Percentiles rank a stretch among this genome's conserved stretches.
Conservation (phyloP, 2,329 filamentous ascomycete genomes). For the Alternaria incomplexa region DNA sequence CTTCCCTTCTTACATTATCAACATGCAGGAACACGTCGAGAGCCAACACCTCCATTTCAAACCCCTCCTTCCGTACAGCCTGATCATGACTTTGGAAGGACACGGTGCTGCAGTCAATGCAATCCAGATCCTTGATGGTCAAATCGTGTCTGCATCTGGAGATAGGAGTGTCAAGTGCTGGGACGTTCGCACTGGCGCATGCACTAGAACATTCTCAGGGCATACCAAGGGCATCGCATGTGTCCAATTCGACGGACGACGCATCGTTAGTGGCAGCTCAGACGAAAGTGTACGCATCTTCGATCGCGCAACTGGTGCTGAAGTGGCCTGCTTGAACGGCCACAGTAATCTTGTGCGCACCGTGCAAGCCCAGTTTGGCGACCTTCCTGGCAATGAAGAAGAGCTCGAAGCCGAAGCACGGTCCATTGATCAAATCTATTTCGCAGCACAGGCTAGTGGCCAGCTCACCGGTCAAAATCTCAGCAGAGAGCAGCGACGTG, state of each 20-base stretch:
- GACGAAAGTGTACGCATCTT: constrained; percentile 97
- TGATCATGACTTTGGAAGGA: constrained; percentile 80
- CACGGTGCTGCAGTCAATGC: constrained; percentile 95
- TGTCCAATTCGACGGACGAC: constrained; percentile 91
- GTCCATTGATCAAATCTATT: constrained; percentile 75
- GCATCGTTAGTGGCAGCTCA: constrained; percentile 94
- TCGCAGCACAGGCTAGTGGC: constrained; percentile 61
- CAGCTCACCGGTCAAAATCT: constrained; percentile 42
- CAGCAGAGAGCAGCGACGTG: constrained; percentile 42
- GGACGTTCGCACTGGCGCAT: constrained; percentile 82
- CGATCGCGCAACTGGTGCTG: constrained; percentile 81
- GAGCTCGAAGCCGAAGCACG: constrained; percentile 76
- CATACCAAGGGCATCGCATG: constrained; percentile 97
- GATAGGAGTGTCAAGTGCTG: constrained; percentile 94
- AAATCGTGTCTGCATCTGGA: constrained; percentile 93
- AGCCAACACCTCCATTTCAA: constrained; percentile 54
- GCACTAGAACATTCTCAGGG: constrained; percentile 78
- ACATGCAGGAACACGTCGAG: constrained; percentile 51
- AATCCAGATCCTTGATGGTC: constrained; percentile 83
- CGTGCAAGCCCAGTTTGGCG: constrained; percentile 92
- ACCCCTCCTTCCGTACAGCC: constrained; percentile 70
- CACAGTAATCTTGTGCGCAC: constrained; percentile 89
- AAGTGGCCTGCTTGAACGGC: constrained; percentile 84
- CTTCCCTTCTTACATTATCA: constrained; percentile 62
- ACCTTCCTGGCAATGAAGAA: constrained; percentile 78